These are phyloP conservation scores for Neoboletus subvelutipes DNA, from an alignment of 768 basidiomycete genomes.

Conservation along the genomic window DNA sequence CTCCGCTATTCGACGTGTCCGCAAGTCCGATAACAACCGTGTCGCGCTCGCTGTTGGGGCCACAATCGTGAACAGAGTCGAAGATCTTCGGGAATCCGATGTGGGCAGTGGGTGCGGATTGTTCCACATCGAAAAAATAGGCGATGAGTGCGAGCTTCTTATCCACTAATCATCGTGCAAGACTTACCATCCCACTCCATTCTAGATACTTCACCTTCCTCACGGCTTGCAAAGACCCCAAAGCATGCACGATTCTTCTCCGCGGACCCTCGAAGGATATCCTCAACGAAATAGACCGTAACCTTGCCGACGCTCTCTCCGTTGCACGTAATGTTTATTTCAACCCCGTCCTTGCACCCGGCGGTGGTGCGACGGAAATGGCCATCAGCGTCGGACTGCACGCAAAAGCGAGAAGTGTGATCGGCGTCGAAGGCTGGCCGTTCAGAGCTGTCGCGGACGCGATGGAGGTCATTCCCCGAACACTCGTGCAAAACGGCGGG, in stretches of 20 bases:
- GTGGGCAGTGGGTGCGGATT: constrained; percentile 92
- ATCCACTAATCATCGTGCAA: background rate
- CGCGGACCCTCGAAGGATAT: constrained; percentile 98
- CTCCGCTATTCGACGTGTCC: constrained; percentile 93
- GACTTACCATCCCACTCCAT: background rate
- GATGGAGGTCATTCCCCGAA: constrained; percentile 95
- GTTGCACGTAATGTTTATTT: constrained; percentile 97
- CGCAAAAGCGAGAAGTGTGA: constrained; percentile 71
- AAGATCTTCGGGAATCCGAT: constrained; percentile 90
- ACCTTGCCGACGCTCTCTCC: constrained; percentile 95
- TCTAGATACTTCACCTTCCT: constrained; percentile 94
- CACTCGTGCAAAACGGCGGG: constrained; percentile 91
- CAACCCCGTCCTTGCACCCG: constrained; percentile 90
- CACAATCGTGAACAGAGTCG: constrained; percentile 94
- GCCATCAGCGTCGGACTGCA: constrained; percentile 89
- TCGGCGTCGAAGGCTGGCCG: constrained; percentile 89
- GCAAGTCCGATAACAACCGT: constrained; percentile 98
- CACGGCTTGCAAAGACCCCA: constrained; percentile 84
- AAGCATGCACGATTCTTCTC: constrained; percentile 97
- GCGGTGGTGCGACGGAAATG: constrained; percentile 98
- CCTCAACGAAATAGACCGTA: constrained; percentile 96
- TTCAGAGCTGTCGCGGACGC: constrained; percentile 93
- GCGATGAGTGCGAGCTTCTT: constrained; percentile 68
- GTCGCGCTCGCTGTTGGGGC: constrained; percentile 94
- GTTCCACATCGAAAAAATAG: constrained; percentile 97